Evolutionary conservation across 2,329 filamentous ascomycete species (phyloP).

Genomic region (Aspergillus novofumigatus): DNA sequence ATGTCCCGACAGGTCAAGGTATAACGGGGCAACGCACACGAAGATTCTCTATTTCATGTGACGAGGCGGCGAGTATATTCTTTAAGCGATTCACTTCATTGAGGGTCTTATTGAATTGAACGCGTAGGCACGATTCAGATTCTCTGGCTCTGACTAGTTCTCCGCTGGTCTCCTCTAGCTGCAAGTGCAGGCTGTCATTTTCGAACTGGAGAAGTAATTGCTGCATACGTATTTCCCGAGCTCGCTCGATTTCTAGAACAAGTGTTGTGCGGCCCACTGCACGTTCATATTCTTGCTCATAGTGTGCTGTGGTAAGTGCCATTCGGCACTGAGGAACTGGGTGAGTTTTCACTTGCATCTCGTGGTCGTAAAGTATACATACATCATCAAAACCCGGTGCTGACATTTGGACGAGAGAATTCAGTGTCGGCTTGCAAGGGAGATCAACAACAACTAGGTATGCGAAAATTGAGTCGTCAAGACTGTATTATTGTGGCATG

Average conservation of each 20-base stretch:
- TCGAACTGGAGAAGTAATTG: conserved; percentile 71
- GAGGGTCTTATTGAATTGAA: conserved; percentile 48
- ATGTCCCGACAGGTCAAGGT: neutral
- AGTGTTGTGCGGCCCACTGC: conserved; percentile 62
- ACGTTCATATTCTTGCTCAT: conserved; percentile 68
- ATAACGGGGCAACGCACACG: conserved; percentile 40
- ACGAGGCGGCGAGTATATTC: conserved; percentile 41
- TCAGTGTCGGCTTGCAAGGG: conserved; percentile 5
- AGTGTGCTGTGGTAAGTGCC: conserved; percentile 48
- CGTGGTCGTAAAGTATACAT: conserved; percentile 7
- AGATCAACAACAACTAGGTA: neutral
- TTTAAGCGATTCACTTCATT: conserved; percentile 40
- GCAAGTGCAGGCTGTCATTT: conserved; percentile 62
- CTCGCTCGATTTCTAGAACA: conserved; percentile 70
- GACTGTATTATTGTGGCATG: neutral
- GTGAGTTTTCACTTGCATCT: conserved; percentile 4
- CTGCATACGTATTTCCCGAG: conserved; percentile 65
- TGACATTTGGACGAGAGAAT: neutral
- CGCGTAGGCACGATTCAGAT: conserved; percentile 37
- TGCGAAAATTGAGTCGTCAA: neutral
- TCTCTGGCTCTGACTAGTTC: conserved; percentile 49
- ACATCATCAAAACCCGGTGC: conserved; percentile 21
- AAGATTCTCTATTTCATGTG: conserved; percentile 53
- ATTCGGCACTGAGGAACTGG: conserved; percentile 34
- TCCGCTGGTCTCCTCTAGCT: conserved; percentile 57